These are phyloP conservation scores for Plectosphaerella sp. DNA, from an alignment of 2,329 filamentous ascomycete species.

Conservation along the genomic window DNA sequence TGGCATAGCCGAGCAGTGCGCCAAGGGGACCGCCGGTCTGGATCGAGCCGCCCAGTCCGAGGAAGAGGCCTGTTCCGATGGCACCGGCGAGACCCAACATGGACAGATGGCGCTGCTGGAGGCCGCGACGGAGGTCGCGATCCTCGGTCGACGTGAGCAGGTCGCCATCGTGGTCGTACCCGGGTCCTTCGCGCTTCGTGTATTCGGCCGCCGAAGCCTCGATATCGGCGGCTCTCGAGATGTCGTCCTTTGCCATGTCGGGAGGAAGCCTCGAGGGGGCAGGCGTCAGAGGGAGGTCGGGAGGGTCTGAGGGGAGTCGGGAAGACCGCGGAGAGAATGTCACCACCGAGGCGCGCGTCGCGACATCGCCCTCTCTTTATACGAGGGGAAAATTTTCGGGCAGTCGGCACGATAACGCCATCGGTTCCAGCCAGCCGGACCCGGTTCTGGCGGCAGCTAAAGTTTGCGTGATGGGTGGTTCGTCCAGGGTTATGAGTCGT, in stretches of 20 bases:
- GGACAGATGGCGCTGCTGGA: conserved; percentile 53
- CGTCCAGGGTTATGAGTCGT: too few relatives aligned
- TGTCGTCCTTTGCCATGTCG: not conserved
- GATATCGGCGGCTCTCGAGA: not conserved
- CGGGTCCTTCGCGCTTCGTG: not conserved
- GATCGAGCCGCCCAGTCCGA: conserved; percentile 52
- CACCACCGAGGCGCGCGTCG: not conserved
- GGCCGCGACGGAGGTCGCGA: conserved; percentile 40
- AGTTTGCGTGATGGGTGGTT: too few relatives aligned
- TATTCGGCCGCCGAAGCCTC: not conserved
- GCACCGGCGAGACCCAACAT: conserved; percentile 60
- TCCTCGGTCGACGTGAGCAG: conserved; percentile 44
- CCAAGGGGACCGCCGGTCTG: conserved; percentile 43
- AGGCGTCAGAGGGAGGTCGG: not conserved
- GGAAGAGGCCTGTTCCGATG: conserved; percentile 58
- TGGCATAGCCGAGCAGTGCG: conserved; percentile 47
- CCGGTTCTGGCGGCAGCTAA: not conserved
- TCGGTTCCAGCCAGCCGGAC: not conserved
- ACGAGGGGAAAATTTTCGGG: not conserved
- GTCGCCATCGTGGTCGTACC: conserved; percentile 29
- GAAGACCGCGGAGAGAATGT: not conserved
- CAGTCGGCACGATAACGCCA: not conserved
- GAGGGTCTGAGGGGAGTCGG: not conserved
- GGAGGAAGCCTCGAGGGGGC: not conserved
- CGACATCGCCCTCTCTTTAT: not conserved